A percentile compares a stretch with the other conserved stretches of the same genome.
These are phyloP conservation scores for Cicer chorassanicum DNA, from an alignment of 306 rosid genomes.

Conservation along the genomic window DNA sequence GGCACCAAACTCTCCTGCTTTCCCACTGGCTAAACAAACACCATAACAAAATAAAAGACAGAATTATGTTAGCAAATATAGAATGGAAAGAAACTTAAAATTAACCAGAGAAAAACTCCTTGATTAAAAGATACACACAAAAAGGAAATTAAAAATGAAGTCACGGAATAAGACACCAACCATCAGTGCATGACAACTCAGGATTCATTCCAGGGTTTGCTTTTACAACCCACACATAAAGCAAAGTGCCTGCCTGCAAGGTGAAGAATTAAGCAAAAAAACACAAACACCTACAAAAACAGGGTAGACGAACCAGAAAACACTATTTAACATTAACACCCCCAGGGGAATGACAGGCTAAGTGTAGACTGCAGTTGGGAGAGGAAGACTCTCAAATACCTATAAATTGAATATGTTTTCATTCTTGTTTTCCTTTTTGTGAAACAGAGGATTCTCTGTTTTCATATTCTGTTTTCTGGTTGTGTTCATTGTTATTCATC, in stretches of 20 bases:
- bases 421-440: too few relatives aligned
- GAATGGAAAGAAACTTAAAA: neutral
- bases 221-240: conserved; percentile 77
- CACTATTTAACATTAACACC: conserved; percentile 9
- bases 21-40: conserved; percentile 65
- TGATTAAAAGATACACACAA: neutral
- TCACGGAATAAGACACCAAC: conserved; percentile 51
- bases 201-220: conserved; percentile 92
- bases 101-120: neutral
- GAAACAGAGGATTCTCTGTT: neutral
- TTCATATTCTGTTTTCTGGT: too few relatives aligned
- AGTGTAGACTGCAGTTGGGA: neutral
- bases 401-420: too few relatives aligned
- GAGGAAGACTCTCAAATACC: too few relatives aligned
- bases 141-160: neutral
- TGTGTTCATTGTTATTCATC: neutral
- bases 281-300: conserved; percentile 5
- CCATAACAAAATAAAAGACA: conserved; percentile 33
- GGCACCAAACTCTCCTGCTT: conserved; percentile 80
- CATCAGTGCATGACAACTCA: conserved; percentile 88
- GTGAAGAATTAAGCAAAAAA: conserved; percentile 41
- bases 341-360: conserved; percentile 13
- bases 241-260: conserved; percentile 75
- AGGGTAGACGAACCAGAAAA: conserved; percentile 12
- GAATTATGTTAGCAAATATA: neutral